phyloP scores from a whole-genome alignment of 305 asterid species.

The Rubia occidens region DNA sequence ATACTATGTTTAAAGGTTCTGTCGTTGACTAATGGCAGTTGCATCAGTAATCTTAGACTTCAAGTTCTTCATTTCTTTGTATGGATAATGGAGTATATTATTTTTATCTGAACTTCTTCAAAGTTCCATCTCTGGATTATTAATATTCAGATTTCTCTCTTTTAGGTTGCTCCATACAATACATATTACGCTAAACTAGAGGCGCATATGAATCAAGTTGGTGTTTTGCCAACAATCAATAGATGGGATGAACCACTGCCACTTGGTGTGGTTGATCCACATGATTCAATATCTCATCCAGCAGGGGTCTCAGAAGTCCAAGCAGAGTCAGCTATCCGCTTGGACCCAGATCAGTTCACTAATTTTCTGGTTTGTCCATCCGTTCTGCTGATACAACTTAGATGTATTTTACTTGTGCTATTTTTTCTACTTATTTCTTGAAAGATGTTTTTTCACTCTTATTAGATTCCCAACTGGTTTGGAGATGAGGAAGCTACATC shows the following conservation, averaged over 20 bases:
- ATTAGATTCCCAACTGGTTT: slow-evolving; percentile 81
- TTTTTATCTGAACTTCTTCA: not conserved
- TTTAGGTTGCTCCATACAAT: slow-evolving; percentile 91
- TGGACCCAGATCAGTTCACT: slow-evolving; percentile 86
- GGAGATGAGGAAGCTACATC: slow-evolving; percentile 60
- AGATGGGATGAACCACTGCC: slow-evolving; percentile 82
- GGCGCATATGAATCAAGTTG: slow-evolving; percentile 84
- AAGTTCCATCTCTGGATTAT: not conserved
- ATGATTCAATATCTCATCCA: slow-evolving; percentile 91
- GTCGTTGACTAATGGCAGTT: not conserved
- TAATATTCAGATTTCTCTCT: not conserved
- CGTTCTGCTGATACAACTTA: not conserved
- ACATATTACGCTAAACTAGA: slow-evolving; percentile 68
- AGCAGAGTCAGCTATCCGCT: slow-evolving; percentile 70
- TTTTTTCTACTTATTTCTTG: slow-evolving; percentile 3
- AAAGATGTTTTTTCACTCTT: slow-evolving; percentile 19
- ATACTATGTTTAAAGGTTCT: not conserved
- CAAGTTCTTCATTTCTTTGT: not conserved
- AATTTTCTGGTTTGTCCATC: slow-evolving; percentile 52
- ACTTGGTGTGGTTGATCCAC: slow-evolving; percentile 89
- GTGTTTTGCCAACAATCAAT: slow-evolving; percentile 57
- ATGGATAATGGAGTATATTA: not conserved
- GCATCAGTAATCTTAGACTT: not conserved
- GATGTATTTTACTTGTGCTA: not conserved
- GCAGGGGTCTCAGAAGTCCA: slow-evolving; percentile 91